Conservation (phyloP, 2,329 filamentous ascomycete species). For the Phoma herbarum region DNA sequence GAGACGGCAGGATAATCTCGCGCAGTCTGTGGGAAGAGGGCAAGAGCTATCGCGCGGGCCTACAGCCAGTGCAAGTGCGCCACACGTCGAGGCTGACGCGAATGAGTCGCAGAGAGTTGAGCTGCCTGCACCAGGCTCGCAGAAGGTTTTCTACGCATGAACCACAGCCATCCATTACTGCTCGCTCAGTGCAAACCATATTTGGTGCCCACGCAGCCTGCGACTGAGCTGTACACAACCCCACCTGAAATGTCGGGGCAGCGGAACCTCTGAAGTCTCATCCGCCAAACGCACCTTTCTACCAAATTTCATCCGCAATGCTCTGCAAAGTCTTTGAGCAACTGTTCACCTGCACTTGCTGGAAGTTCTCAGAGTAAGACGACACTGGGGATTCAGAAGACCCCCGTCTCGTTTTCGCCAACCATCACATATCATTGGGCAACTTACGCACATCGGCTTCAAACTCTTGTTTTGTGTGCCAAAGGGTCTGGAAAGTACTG, state of each 20-base stretch:
- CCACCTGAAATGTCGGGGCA: too few relatives aligned
- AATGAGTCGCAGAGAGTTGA: slow-evolving; percentile 25
- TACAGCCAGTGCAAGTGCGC: not conserved
- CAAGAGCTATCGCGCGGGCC: slow-evolving; percentile 12
- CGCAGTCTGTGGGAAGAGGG: slow-evolving; percentile 27
- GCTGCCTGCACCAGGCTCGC: slow-evolving; percentile 22
- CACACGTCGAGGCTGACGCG: slow-evolving; percentile 23
- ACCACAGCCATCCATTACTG: not conserved
- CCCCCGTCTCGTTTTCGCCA: too few relatives aligned
- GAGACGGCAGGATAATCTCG: slow-evolving; percentile 31
- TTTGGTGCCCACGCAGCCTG: too few relatives aligned
- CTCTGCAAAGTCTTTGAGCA: not conserved
- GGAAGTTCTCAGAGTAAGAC: not conserved
- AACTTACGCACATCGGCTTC: not conserved
- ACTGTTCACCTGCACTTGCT: not conserved
- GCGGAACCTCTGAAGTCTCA: too few relatives aligned
- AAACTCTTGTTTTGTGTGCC: not conserved
- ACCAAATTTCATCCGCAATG: too few relatives aligned
- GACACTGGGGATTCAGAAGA: too few relatives aligned
- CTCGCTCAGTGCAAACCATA: too few relatives aligned
- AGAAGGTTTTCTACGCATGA: slow-evolving; percentile 38
- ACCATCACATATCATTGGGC: not conserved
- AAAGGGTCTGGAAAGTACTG: not conserved
- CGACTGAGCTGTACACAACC: too few relatives aligned
- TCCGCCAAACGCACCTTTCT: too few relatives aligned